A percentile compares a stretch with the other conserved stretches of the same genome.
Conservation (phyloP, 192 early-diverging fungal genomes). For the Coemansia furcata region DNA sequence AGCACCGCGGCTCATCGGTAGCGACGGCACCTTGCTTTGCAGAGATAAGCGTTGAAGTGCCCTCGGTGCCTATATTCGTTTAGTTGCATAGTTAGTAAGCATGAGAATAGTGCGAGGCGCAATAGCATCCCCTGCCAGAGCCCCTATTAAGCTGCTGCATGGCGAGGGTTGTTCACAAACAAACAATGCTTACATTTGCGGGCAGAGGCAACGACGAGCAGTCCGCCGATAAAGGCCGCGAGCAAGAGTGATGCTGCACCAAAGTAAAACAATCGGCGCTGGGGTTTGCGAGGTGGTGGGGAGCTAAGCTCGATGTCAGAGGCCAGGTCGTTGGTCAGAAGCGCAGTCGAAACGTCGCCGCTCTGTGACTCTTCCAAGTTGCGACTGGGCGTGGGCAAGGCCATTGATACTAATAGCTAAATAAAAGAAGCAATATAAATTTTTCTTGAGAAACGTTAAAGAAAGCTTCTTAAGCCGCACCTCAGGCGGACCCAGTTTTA, state of each 20-base stretch:
- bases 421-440: neutral
- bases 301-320: neutral
- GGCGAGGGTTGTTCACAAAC: neutral
- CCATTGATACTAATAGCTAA: neutral
- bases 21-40: constrained; percentile 65
- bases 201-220: constrained; percentile 4
- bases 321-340: constrained; percentile 7
- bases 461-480: neutral
- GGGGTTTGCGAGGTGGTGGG: neutral
- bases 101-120: neutral
- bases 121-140: neutral
- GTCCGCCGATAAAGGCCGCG: constrained; percentile 23
- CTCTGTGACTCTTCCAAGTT: constrained; percentile 2
- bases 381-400: neutral
- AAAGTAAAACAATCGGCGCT: constrained; percentile 6
- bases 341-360: constrained; percentile 3
- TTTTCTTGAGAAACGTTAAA: neutral
- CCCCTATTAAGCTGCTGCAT: neutral
- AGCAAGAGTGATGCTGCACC: constrained; percentile 10
- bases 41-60: constrained; percentile 32
- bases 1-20: constrained; percentile 67
- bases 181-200: constrained; percentile 13
- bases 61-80: constrained; percentile 11
- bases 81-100: neutral
- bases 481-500: neutral